Percentiles rank a stretch among this genome's conserved stretches.
Evolutionary conservation across 768 basidiomycete genomes (phyloP).

Genomic region (Termitomyces bulborhizus): DNA sequence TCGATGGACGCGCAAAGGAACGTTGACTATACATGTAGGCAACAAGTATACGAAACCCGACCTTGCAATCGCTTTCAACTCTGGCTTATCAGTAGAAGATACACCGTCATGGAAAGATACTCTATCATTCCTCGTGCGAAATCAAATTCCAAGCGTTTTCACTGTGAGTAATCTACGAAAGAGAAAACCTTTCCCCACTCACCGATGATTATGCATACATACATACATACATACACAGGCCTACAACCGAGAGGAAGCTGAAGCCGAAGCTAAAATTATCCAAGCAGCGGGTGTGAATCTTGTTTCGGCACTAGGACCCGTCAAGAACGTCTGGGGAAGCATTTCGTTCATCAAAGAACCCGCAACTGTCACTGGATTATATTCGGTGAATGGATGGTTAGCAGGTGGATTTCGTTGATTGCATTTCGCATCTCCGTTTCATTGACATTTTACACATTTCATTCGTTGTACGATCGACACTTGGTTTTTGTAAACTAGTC

Average conservation of each 20-base stretch:
- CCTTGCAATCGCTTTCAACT: constrained; percentile 31
- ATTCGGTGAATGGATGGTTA: constrained; percentile 23
- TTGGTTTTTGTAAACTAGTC: too few species aligned
- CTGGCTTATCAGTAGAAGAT: constrained; percentile 21
- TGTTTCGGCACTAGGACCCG: constrained; percentile 19
- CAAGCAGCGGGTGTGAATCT: constrained; percentile 17
- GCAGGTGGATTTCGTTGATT: constrained; percentile 17
- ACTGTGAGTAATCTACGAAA: constrained; percentile 17
- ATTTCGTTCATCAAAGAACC: constrained; percentile 2
- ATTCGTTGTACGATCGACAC: too few species aligned
- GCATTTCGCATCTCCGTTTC: too few species aligned
- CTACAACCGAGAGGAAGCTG: constrained; percentile 25
- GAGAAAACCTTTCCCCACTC: background rate
- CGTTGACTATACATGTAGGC: constrained; percentile 1
- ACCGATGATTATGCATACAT: too few species aligned
- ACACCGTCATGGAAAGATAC: constrained; percentile 20
- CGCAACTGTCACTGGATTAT: constrained; percentile 18
- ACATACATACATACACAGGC: constrained; percentile 14
- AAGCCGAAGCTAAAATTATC: constrained; percentile 20
- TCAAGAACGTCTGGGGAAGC: constrained; percentile 28
- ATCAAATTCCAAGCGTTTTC: constrained; percentile 24
- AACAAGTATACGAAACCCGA: constrained; percentile 20
- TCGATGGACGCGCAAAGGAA: too few species aligned
- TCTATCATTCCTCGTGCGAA: constrained; percentile 18
- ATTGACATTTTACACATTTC: too few species aligned